These are phyloP conservation scores for Heliocybe sulcata DNA, from an alignment of 1,284 basidiomycete species.

Conservation along the genomic window DNA sequence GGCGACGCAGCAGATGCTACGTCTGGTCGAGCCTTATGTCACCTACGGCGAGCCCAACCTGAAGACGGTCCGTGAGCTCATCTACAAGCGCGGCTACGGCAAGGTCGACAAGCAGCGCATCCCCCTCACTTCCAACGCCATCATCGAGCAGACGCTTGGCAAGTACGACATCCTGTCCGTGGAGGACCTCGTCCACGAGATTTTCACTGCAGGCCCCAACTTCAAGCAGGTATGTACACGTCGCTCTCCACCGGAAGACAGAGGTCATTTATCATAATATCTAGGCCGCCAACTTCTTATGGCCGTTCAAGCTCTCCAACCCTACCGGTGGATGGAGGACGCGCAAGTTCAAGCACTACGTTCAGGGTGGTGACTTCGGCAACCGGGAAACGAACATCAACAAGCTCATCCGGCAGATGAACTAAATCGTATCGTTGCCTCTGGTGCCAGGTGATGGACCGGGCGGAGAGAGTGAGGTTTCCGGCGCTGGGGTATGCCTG, in stretches of 20 bases:
- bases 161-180: conserved; percentile 96
- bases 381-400: conserved; percentile 96
- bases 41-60: conserved; percentile 97
- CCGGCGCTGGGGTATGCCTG: not conserved
- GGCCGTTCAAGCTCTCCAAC: conserved; percentile 99
- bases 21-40: conserved; percentile 94
- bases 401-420: conserved; percentile 97
- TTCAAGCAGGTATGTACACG: conserved; percentile 81
- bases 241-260: not conserved
- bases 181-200: conserved; percentile 98
- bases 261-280: conserved; percentile 1
- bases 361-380: conserved; percentile 95
- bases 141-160: conserved; percentile 91
- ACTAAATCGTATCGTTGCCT: conserved; percentile 35
- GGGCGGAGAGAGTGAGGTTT: not conserved
- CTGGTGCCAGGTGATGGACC: not conserved
- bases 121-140: conserved; percentile 88
- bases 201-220: conserved; percentile 92
- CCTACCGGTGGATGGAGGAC: conserved; percentile 97
- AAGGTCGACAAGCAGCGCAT: conserved; percentile 98
- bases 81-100: conserved; percentile 99
- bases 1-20: conserved; percentile 97
- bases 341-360: conserved; percentile 94
- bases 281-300: conserved; percentile 89
- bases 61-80: conserved; percentile 93